phyloP scores from a whole-genome alignment of 169 alveolate genomes.

The Cryptosporidium bovis region DNA sequence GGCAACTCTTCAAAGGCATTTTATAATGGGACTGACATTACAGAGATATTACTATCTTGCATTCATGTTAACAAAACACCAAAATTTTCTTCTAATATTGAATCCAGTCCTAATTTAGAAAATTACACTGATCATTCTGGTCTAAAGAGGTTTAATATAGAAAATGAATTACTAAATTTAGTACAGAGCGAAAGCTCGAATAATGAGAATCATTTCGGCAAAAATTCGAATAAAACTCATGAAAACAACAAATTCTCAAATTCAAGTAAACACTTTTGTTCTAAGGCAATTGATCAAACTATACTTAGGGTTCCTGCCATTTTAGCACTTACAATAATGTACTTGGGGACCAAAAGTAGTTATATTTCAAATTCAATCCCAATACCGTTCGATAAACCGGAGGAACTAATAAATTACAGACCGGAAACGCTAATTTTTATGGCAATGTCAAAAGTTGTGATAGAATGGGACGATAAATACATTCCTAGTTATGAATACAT shows the following conservation, averaged over 20 bases:
- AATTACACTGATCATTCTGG: constrained; percentile 33
- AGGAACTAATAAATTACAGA: constrained; percentile 47
- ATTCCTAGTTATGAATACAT: constrained; percentile 31
- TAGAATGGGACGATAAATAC: constrained; percentile 53
- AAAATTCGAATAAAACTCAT: neutral
- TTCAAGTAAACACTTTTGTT: constrained; percentile 56
- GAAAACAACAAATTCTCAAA: constrained; percentile 17
- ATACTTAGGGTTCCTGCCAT: constrained; percentile 41
- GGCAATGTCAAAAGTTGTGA: constrained; percentile 48
- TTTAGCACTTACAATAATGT: constrained; percentile 50
- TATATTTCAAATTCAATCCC: constrained; percentile 27
- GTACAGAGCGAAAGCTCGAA: constrained; percentile 17
- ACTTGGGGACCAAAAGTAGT: constrained; percentile 24
- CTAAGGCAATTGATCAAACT: constrained; percentile 44
- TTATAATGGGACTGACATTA: neutral
- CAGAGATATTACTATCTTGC: constrained; percentile 15
- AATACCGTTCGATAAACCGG: constrained; percentile 50
- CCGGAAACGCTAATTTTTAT: constrained; percentile 59
- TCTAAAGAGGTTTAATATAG: constrained; percentile 24
- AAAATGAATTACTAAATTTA: neutral
- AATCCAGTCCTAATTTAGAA: constrained; percentile 53
- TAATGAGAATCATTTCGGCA: neutral
- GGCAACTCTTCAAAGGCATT: neutral
- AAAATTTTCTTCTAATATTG: constrained; percentile 36
- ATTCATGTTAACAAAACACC: constrained; percentile 17